Conservation (phyloP, 1,284 basidiomycete genomes). For the Malassezia arunalokei region DNA sequence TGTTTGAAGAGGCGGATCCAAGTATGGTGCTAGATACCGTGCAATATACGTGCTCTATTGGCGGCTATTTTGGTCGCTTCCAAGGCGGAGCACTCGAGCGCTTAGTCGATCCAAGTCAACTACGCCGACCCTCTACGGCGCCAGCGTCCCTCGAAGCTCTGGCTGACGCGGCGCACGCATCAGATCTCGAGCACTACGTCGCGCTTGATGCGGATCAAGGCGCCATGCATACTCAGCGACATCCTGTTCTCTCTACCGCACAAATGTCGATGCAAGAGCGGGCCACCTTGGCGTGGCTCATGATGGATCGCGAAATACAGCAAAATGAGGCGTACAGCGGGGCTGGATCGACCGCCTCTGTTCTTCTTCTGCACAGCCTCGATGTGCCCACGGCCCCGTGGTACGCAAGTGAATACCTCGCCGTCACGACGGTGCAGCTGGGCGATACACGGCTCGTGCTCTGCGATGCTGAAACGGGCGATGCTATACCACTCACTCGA, state of each 20-base stretch:
- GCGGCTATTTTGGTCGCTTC: slow-evolving; percentile 42
- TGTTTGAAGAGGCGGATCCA: slow-evolving; percentile 29
- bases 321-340: slow-evolving; percentile 23
- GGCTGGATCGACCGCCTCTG: slow-evolving; percentile 74
- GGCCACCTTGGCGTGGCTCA: slow-evolving; percentile 39
- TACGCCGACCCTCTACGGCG: background rate
- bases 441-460: slow-evolving; percentile 72
- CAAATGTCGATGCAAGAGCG: slow-evolving; percentile 36
- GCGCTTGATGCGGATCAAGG: background rate
- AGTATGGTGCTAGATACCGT: slow-evolving; percentile 41
- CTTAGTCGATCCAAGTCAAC: slow-evolving; percentile 30
- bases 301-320: slow-evolving; percentile 38
- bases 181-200: background rate
- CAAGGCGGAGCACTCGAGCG: slow-evolving; percentile 31
- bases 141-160: slow-evolving; percentile 5
- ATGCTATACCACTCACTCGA: slow-evolving; percentile 57
- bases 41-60: slow-evolving; percentile 34
- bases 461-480: slow-evolving; percentile 61
- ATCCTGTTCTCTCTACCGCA: slow-evolving; percentile 25
- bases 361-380: slow-evolving; percentile 75
- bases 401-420: slow-evolving; percentile 42
- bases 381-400: slow-evolving; percentile 54
- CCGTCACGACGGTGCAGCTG: slow-evolving; percentile 70
- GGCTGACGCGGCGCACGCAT: background rate
- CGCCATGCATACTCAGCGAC: slow-evolving; percentile 16